A percentile compares a stretch with the other conserved stretches of the same genome.
phyloP scores from a whole-genome alignment of 192 early-diverging fungal genomes.

The Jimgerdemannia lactiflua region DNA sequence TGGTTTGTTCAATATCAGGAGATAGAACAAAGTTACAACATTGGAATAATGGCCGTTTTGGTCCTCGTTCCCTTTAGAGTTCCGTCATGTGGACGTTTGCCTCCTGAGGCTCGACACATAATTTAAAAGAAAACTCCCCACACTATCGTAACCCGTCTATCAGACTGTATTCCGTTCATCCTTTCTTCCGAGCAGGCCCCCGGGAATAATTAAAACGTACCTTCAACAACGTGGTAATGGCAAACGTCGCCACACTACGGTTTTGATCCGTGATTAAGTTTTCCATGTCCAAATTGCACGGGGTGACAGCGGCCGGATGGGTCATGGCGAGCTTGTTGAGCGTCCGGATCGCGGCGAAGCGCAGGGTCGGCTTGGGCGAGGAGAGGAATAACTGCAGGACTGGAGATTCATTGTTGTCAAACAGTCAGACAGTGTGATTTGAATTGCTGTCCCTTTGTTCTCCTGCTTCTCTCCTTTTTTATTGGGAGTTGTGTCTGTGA shows the following conservation, averaged over 20 bases:
- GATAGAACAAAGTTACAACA: not conserved
- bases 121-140: no score
- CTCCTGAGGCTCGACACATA: no score
- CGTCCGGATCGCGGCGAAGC: constrained; percentile 97
- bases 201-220: not conserved
- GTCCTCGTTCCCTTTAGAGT: no score
- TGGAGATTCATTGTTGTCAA: constrained; percentile 7
- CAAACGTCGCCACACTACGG: constrained; percentile 96
- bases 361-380: constrained; percentile 88
- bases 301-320: constrained; percentile 86
- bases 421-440: no score
- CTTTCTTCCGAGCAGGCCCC: constrained; percentile 4
- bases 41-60: no score
- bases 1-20: constrained; percentile 8
- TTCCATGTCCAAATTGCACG: constrained; percentile 99
- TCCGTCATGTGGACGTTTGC: no score
- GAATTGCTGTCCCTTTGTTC: no score
- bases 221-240: constrained; percentile 96
- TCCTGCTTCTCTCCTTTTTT: no score
- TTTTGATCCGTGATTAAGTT: constrained; percentile 95
- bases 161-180: no score
- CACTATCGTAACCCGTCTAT: no score
- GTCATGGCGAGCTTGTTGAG: constrained; percentile 90
- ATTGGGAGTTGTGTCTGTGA: not conserved
- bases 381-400: constrained; percentile 92